Conservation (phyloP, 1,139 yeast genomes). For the Meyerozyma sp. region DNA sequence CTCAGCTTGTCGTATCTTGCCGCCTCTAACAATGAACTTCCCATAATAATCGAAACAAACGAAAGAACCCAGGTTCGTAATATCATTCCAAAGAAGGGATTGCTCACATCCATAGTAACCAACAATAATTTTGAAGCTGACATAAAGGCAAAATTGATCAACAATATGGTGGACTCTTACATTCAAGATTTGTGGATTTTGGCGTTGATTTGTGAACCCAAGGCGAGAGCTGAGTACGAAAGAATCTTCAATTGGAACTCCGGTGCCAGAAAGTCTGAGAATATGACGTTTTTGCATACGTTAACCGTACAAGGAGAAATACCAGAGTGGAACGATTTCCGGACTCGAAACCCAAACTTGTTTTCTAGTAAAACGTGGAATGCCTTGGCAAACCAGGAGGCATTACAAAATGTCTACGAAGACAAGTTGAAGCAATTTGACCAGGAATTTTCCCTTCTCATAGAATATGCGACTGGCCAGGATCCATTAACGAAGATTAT, state of each 20-base stretch:
- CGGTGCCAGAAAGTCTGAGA: not conserved
- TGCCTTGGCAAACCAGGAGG: not conserved
- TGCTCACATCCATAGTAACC: not conserved
- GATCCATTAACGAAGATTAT: not conserved
- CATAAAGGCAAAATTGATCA: not conserved
- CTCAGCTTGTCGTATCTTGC: not conserved
- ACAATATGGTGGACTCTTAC: not conserved
- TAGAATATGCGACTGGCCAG: not conserved
- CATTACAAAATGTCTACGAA: not conserved
- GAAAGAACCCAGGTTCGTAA: not conserved
- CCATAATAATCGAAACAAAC: constrained; percentile 1
- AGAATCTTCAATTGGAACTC: not conserved
- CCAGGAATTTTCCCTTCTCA: not conserved
- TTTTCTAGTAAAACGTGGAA: not conserved
- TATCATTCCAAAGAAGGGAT: not conserved
- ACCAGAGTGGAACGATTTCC: not conserved
- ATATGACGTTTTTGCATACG: not conserved
- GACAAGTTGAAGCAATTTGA: not conserved
- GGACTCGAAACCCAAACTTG: not conserved
- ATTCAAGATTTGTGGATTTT: not conserved
- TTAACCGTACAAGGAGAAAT: not conserved
- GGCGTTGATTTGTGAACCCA: not conserved
- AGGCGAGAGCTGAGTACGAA: not conserved
- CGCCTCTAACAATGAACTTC: not conserved
- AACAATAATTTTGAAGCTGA: not conserved